Base-by-base conservation (phyloP, 2,329 filamentous ascomycete genomes). In the Neofusicoccum parvum region DNA sequence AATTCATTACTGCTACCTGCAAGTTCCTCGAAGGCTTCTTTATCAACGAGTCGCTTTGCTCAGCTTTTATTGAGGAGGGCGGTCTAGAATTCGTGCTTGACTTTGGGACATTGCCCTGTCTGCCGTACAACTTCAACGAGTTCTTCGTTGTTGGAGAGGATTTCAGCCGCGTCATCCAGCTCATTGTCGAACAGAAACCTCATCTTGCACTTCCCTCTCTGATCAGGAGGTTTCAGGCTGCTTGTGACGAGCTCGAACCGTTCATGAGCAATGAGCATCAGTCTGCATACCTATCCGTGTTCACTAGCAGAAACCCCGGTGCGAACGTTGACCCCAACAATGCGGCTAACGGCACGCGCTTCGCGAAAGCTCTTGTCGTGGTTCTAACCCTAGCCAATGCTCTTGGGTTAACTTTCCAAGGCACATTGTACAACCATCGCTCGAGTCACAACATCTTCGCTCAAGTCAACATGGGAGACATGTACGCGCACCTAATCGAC, bases 51-150 rank as follows among this genome's bases (percentile, higher is more conserved):
- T 83, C 83, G 39, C 85, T 96, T 71, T 94, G 91, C 76, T 81
- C 83, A 17, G 85, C 86, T 27, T 94, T 97, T 72, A 88, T 95
- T 68, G 87, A 91, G 64, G 85, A 86, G 58, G 92, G 93, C 65
- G 95, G 92, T 6, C 88, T 94, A 27, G 92, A 97, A 75, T 84
- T 90, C 59, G 83, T 98, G 20, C 83, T 99, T 63, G 92, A 97
- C 73, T 87, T 97, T 64, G 90, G 90, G 46, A 92, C 91, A 63
- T 87, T 94, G 36, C 90, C 92, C 5, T 94, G 92, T 74, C 83
- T 98, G 53, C 88, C 92, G 0, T 88, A 88, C 70, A 86, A 91
- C 72, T 89, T 91, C 72, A 85, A 88, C 45, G 88, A 90, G 46
- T 86, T 86, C 5, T 56, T 59, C 6, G 50, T 46, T 17, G 69